Conservation (phyloP, 2,329 filamentous ascomycete species). For the Colletotrichum plurivorum region DNA sequence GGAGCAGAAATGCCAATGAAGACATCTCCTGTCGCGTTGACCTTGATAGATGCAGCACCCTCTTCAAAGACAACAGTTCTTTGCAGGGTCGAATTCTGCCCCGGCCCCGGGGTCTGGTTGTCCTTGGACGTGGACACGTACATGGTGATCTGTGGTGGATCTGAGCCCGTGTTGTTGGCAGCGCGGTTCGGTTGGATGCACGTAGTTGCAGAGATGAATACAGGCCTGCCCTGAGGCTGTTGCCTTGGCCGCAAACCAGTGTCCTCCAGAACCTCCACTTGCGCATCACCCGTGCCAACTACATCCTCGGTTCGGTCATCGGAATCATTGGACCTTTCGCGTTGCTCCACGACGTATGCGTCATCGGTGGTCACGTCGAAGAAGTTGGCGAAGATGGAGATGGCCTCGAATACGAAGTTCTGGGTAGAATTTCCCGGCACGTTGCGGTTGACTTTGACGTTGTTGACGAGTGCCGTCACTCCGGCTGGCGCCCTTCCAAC, state of each 20-base stretch:
- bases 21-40: slow-evolving; percentile 75
- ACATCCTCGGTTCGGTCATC: slow-evolving; percentile 43
- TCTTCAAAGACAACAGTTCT: slow-evolving; percentile 68
- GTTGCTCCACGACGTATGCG: slow-evolving; percentile 16
- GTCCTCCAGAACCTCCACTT: slow-evolving; percentile 38
- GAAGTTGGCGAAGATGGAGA: slow-evolving; percentile 62
- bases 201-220: slow-evolving; percentile 90
- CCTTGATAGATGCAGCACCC: slow-evolving; percentile 77
- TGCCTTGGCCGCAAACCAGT: slow-evolving; percentile 44
- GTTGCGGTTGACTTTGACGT: slow-evolving; percentile 72
- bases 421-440: slow-evolving; percentile 74
- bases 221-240: slow-evolving; percentile 55
- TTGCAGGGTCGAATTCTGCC: slow-evolving; percentile 59
- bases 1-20: slow-evolving; percentile 85
- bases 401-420: slow-evolving; percentile 74
- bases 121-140: slow-evolving; percentile 78
- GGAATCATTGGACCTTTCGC: slow-evolving; percentile 45
- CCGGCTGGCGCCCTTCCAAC: slow-evolving; percentile 71
- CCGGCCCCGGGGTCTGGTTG: slow-evolving; percentile 77
- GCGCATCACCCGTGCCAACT: slow-evolving; percentile 39
- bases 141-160: slow-evolving; percentile 81
- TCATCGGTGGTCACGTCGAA: slow-evolving; percentile 39
- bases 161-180: slow-evolving; percentile 57
- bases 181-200: slow-evolving; percentile 80
- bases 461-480: slow-evolving; percentile 71